Percentiles rank a stretch among this genome's conserved stretches.
Conservation (phyloP, 306 rosid species). For the Dalbergia cultrata region DNA sequence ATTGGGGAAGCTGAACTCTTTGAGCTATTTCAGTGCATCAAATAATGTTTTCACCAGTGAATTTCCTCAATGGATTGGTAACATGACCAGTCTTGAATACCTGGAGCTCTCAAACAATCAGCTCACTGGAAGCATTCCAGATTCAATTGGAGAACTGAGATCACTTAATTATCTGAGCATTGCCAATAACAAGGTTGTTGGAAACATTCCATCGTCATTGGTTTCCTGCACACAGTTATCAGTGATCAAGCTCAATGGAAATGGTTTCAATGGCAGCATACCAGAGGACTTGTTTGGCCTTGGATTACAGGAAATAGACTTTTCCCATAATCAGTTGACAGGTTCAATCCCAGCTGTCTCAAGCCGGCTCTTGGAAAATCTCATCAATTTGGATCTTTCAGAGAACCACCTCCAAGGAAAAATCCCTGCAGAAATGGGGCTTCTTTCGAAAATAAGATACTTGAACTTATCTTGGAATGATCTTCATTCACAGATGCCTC, state of each 20-base stretch:
- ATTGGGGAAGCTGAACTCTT: conserved; percentile 54
- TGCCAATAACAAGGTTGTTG: conserved; percentile 69
- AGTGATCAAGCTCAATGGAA: conserved; percentile 59
- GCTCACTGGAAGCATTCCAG: conserved; percentile 65
- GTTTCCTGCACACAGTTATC: conserved; percentile 61
- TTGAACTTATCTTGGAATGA: conserved; percentile 92
- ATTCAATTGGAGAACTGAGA: conserved; percentile 61
- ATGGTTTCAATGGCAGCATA: conserved; percentile 70
- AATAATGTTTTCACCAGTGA: conserved; percentile 62
- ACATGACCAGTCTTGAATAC: conserved; percentile 62
- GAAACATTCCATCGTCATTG: conserved; percentile 69
- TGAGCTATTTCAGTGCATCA: conserved; percentile 56
- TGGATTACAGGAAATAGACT: conserved; percentile 76
- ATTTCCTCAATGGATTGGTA: conserved; percentile 80
- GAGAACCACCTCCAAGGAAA: conserved; percentile 69
- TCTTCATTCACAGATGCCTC: conserved; percentile 71
- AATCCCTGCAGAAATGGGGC: conserved; percentile 75
- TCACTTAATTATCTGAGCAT: conserved; percentile 63
- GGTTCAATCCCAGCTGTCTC: conserved; percentile 80
- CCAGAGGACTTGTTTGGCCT: conserved; percentile 82
- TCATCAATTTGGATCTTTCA: conserved; percentile 69
- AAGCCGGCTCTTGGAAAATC: conserved; percentile 64
- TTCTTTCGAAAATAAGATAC: conserved; percentile 66
- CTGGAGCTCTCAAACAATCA: conserved; percentile 75
- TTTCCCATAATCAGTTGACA: conserved; percentile 63